Conservation (phyloP, 2,329 filamentous ascomycete genomes). For the Trichophyton schoenleinii region DNA sequence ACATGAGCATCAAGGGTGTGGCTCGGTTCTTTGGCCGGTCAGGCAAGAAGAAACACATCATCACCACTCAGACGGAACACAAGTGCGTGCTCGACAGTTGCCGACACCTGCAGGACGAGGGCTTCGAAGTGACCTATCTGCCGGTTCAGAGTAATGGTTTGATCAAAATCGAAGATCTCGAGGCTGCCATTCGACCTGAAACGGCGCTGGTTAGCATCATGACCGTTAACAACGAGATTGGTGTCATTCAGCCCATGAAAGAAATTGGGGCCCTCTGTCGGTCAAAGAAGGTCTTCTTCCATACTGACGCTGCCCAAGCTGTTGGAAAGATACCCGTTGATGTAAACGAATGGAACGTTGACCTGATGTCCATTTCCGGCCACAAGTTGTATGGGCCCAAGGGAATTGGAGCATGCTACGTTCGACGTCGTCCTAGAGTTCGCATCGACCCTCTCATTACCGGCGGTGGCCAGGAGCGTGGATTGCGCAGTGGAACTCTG, state of each 20-base stretch:
- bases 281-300: conserved; percentile 90
- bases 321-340: conserved; percentile 97
- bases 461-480: conserved; percentile 90
- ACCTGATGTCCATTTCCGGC: conserved; percentile 95
- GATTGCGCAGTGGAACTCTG: conserved; percentile 83
- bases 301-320: conserved; percentile 90
- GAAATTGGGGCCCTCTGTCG: conserved; percentile 90
- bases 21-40: conserved; percentile 85
- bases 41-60: conserved; percentile 96
- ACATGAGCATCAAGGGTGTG: conserved; percentile 99
- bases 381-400: conserved; percentile 99
- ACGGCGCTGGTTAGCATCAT: conserved; percentile 92
- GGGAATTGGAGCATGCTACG: conserved; percentile 91
- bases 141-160: conserved; percentile 81
- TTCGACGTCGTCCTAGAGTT: conserved; percentile 81
- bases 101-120: conserved; percentile 90
- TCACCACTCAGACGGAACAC: conserved; percentile 95
- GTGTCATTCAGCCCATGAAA: conserved; percentile 91
- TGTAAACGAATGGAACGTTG: conserved; percentile 95
- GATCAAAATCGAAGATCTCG: conserved; percentile 68
- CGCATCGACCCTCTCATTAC: conserved; percentile 92
- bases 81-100: conserved; percentile 98
- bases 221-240: conserved; percentile 99
- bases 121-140: conserved; percentile 92
- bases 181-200: conserved; percentile 79